These are phyloP conservation scores for Tothia fuscella DNA, from an alignment of 2,329 filamentous ascomycete genomes.

Conservation along the genomic window DNA sequence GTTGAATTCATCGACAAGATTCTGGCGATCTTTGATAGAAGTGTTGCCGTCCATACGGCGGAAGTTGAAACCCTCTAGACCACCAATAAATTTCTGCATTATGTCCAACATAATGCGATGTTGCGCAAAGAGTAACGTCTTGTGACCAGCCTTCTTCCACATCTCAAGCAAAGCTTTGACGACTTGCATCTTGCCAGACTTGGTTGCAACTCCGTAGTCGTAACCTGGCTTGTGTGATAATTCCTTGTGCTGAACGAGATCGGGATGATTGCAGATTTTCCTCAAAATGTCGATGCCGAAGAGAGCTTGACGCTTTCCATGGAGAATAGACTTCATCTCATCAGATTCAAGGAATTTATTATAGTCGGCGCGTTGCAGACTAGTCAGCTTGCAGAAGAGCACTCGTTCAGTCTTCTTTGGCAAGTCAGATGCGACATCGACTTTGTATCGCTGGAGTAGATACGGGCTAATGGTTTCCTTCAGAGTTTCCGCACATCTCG, in stretches of 20 bases:
- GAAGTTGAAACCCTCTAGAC: constrained; percentile 59
- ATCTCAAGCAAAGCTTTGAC: constrained; percentile 75
- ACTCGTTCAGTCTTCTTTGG: constrained; percentile 96
- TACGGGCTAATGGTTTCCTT: constrained; percentile 93
- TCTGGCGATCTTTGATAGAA: constrained; percentile 75
- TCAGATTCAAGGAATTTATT: constrained; percentile 68
- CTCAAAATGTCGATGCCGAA: constrained; percentile 85
- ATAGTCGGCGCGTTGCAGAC: constrained; percentile 67
- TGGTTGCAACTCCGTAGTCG: constrained; percentile 64
- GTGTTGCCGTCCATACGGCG: constrained; percentile 91
- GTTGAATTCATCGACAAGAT: constrained; percentile 88
- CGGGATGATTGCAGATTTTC: constrained; percentile 97
- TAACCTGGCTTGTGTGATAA: constrained; percentile 44
- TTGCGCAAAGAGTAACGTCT: constrained; percentile 85
- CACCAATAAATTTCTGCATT: constrained; percentile 65
- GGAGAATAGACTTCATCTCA: constrained; percentile 74
- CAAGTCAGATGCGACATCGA: constrained; percentile 84
- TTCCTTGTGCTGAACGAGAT: constrained; percentile 60
- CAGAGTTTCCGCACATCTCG: constrained; percentile 83
- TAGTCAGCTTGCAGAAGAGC: constrained; percentile 85
- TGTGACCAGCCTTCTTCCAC: constrained; percentile 89
- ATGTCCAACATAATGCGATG: constrained; percentile 94
- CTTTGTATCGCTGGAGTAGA: constrained; percentile 80
- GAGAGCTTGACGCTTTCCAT: constrained; percentile 62
- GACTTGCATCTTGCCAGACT: constrained; percentile 94